Percentiles rank a stretch among this genome's conserved stretches.
Conservation (phyloP, 805 yeast species). For the Candida oleophila region DNA sequence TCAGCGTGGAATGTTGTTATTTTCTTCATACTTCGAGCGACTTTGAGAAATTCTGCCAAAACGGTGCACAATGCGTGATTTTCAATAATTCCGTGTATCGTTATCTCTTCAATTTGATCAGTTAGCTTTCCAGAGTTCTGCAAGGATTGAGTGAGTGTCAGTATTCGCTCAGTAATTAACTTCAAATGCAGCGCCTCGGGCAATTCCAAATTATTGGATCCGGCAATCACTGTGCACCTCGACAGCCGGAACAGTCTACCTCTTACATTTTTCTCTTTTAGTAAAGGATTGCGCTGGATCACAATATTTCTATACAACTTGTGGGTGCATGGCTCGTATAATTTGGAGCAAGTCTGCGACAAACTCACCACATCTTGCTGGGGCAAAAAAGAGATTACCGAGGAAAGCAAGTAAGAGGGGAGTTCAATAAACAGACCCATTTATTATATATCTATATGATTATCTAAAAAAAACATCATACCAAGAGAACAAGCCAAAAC, state of each 20-base stretch:
- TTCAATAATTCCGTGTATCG: not conserved
- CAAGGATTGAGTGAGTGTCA: conserved; percentile 23
- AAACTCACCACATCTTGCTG: conserved; percentile 32
- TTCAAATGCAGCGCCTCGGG: conserved; percentile 14
- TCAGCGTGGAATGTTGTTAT: not conserved
- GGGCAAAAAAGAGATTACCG: conserved; percentile 20
- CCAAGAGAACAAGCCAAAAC: too few relatives aligned
- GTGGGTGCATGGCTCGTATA: conserved; percentile 31
- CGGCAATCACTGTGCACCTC: conserved; percentile 6
- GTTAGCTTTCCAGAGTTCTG: conserved; percentile 24
- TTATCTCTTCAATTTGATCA: conserved; percentile 17
- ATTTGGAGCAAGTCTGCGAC: conserved; percentile 32
- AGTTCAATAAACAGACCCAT: not conserved
- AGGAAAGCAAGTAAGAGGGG: not conserved
- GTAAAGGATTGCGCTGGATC: conserved; percentile 15
- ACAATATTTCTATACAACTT: conserved; percentile 26
- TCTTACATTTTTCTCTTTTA: conserved; percentile 7
- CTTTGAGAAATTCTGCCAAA: not conserved
- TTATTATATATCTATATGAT: not conserved
- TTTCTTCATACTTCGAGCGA: not conserved
- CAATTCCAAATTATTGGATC: conserved; percentile 8
- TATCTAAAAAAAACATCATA: too few relatives aligned
- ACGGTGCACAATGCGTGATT: not conserved
- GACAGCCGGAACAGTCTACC: conserved; percentile 15
- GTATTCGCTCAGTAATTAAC: conserved; percentile 27